phyloP scores from a whole-genome alignment of 1,284 basidiomycete species.

The Gomphus sp. region DNA sequence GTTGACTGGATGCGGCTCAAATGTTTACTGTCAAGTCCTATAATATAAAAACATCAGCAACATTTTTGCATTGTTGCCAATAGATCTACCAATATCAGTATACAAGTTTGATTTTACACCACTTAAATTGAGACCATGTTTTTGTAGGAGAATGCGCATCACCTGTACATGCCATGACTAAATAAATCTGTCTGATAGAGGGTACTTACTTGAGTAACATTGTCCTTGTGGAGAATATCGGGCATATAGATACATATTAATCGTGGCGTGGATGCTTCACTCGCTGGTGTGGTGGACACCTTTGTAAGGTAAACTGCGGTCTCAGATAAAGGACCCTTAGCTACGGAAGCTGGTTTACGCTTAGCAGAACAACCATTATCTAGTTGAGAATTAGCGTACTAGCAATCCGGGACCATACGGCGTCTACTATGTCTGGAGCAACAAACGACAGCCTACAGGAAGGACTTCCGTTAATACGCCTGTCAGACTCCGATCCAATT shows the following conservation, averaged over 20 bases:
- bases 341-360: slow-evolving; percentile 39
- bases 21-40: slow-evolving; percentile 68
- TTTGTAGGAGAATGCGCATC: slow-evolving; percentile 53
- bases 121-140: slow-evolving; percentile 53
- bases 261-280: slow-evolving; percentile 44
- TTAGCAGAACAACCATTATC: neutral
- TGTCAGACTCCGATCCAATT: neutral
- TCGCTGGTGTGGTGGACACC: slow-evolving; percentile 50
- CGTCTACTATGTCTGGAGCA: slow-evolving; percentile 48
- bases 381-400: slow-evolving; percentile 24
- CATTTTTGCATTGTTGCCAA: neutral
- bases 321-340: slow-evolving; percentile 47
- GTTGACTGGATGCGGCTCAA: slow-evolving; percentile 61
- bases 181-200: neutral
- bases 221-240: slow-evolving; percentile 53
- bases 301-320: slow-evolving; percentile 48
- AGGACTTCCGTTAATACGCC: neutral
- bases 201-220: slow-evolving; percentile 40
- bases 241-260: slow-evolving; percentile 65
- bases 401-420: slow-evolving; percentile 49
- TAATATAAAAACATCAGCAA: neutral
- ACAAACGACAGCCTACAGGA: slow-evolving; percentile 52
- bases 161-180: slow-evolving; percentile 30
- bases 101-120: slow-evolving; percentile 67
- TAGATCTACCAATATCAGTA: slow-evolving; percentile 40